These are phyloP conservation scores for Gomphus bonarii DNA, from an alignment of 1,284 basidiomycete species.

Conservation along the genomic window DNA sequence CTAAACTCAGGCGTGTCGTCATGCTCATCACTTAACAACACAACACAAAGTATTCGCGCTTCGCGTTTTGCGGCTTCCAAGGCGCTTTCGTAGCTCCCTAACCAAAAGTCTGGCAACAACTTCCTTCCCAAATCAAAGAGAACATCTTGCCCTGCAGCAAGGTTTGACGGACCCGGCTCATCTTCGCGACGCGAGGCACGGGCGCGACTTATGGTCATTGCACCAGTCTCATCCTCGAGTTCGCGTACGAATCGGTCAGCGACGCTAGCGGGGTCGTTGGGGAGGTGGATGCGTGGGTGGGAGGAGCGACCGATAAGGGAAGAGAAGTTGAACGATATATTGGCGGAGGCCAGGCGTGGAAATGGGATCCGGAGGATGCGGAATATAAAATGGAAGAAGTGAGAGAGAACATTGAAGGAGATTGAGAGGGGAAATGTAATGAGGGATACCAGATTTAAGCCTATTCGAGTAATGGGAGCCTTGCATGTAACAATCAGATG, in stretches of 20 bases:
- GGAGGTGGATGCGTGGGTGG: neutral
- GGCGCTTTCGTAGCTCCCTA: slow-evolving; percentile 78
- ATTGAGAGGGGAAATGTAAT: slow-evolving; percentile 16
- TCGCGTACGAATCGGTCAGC: slow-evolving; percentile 66
- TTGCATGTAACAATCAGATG: slow-evolving; percentile 5
- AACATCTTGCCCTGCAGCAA: neutral
- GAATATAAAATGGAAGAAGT: slow-evolving; percentile 43
- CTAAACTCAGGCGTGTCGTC: slow-evolving; percentile 85
- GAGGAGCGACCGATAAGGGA: slow-evolving; percentile 19
- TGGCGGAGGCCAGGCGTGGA: slow-evolving; percentile 32
- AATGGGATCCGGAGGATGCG: slow-evolving; percentile 42
- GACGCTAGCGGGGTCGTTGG: slow-evolving; percentile 33
- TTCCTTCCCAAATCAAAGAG: slow-evolving; percentile 19
- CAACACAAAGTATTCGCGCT: slow-evolving; percentile 64
- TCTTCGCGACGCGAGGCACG: slow-evolving; percentile 16
- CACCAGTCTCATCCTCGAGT: slow-evolving; percentile 74
- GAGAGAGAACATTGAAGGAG: slow-evolving; percentile 38
- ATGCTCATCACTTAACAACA: slow-evolving; percentile 87
- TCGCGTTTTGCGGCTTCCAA: slow-evolving; percentile 63
- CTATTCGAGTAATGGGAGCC: slow-evolving; percentile 15
- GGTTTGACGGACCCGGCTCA: slow-evolving; percentile 13
- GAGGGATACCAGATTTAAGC: slow-evolving; percentile 14
- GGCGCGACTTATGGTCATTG: slow-evolving; percentile 39
- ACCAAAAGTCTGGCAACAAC: slow-evolving; percentile 68
- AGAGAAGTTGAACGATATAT: slow-evolving; percentile 31